phyloP scores from a whole-genome alignment of 148 eudicot genomes.

The Selenicereus undatus region DNA sequence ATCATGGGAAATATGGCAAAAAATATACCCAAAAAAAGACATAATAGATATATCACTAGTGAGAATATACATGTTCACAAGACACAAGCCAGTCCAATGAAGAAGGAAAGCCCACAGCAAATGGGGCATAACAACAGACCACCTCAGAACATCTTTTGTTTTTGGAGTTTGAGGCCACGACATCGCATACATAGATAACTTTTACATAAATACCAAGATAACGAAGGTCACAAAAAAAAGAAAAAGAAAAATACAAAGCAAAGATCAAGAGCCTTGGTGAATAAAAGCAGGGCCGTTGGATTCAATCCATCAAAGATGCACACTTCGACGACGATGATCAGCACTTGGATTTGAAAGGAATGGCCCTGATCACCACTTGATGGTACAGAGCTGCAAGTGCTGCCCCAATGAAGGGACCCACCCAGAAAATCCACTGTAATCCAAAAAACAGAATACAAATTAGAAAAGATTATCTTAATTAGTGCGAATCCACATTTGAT shows the following conservation, averaged over 20 bases:
- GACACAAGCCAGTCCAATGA: conserved; percentile 24
- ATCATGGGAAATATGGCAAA: background rate
- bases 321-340: background rate
- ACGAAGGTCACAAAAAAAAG: background rate
- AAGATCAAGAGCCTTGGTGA: conserved; percentile 12
- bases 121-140: background rate
- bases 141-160: no score
- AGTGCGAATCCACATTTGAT: no score
- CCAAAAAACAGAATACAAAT: background rate
- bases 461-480: no score
- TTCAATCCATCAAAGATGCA: conserved; percentile 3
- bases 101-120: conserved; percentile 6
- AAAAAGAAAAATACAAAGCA: background rate
- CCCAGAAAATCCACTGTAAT: conserved; percentile 76
- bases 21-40: background rate
- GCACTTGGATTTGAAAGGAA: conserved; percentile 61
- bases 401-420: conserved; percentile 71
- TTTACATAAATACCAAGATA: background rate
- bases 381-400: conserved; percentile 68
- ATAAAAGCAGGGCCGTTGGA: conserved; percentile 10
- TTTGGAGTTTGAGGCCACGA: background rate
- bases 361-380: conserved; percentile 63
- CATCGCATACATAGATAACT: conserved; percentile 13
- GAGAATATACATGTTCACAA: conserved; percentile 32
- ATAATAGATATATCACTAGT: conserved; percentile 2